A percentile compares a stretch with the other conserved stretches of the same genome.
Evolutionary conservation across 208 protist genomes (phyloP).

Genomic region (Herpetomonas tarakana): DNA sequence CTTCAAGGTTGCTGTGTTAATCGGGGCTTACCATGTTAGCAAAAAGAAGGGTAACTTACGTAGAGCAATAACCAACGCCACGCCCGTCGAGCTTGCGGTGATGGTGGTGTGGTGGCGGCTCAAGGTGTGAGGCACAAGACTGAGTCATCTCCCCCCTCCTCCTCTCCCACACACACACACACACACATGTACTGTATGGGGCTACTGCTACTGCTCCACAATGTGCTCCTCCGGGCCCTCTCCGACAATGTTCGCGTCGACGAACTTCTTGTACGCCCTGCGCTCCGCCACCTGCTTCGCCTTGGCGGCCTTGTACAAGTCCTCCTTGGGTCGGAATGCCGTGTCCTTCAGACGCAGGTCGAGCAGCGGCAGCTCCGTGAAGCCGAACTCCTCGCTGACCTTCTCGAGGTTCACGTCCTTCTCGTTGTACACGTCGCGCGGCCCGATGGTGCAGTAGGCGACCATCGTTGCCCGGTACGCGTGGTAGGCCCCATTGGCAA

Average conservation of each 20-base stretch:
- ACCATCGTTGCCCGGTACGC: conserved; percentile 70
- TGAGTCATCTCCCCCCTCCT: too few species aligned
- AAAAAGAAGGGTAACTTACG: conserved; percentile 5
- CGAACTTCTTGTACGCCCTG: conserved; percentile 32
- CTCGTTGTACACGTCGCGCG: conserved; percentile 60
- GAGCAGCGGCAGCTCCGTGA: conserved; percentile 55
- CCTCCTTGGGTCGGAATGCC: conserved; percentile 66
- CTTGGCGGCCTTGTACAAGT: conserved; percentile 52
- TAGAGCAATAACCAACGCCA: neutral
- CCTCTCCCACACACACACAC: too few species aligned
- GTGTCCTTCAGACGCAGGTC: conserved; percentile 76
- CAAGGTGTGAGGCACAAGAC: too few species aligned
- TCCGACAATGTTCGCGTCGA: conserved; percentile 32
- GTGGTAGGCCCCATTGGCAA: conserved; percentile 56
- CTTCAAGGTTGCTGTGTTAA: too few species aligned
- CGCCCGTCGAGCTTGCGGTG: too few species aligned
- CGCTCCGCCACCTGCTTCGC: conserved; percentile 33
- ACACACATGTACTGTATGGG: neutral
- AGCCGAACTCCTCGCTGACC: conserved; percentile 73
- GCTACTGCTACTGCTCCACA: conserved; percentile 5
- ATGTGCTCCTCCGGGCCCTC: conserved; percentile 46
- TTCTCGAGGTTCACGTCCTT: conserved; percentile 35
- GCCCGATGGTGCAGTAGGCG: conserved; percentile 56
- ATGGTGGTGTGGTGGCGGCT: too few species aligned
- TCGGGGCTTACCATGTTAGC: neutral